Percentiles rank a stretch among this genome's conserved stretches.
phyloP scores from a whole-genome alignment of 1,284 basidiomycete genomes.

The Quambalaria eucalypti region DNA sequence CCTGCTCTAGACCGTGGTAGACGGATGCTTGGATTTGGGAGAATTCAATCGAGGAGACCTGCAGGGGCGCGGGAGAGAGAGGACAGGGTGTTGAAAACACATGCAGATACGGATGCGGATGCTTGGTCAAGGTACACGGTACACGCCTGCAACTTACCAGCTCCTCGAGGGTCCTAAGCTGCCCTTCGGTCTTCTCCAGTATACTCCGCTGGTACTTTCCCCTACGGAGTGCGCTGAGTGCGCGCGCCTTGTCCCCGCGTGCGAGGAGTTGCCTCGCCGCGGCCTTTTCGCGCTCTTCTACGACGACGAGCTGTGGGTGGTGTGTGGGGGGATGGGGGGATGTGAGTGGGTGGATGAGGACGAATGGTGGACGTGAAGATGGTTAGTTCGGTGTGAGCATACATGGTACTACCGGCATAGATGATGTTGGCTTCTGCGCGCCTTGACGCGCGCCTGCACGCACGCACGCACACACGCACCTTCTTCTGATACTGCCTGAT shows the following conservation, averaged over 20 bases:
- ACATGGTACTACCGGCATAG: too few relatives aligned
- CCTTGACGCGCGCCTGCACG: neutral
- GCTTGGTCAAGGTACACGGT: neutral
- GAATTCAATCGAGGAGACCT: slow-evolving; percentile 95
- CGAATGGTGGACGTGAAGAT: too few relatives aligned
- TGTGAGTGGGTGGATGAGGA: neutral
- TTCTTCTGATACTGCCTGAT: slow-evolving; percentile 88
- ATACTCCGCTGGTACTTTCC: slow-evolving; percentile 88
- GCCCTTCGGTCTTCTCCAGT: slow-evolving; percentile 75
- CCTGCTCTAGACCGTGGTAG: slow-evolving; percentile 81
- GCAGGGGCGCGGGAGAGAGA: slow-evolving; percentile 4
- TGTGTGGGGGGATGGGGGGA: slow-evolving; percentile 44
- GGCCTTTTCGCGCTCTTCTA: slow-evolving; percentile 77
- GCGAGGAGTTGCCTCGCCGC: slow-evolving; percentile 76
- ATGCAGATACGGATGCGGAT: too few relatives aligned
- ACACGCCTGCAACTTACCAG: slow-evolving; percentile 56
- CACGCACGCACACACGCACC: slow-evolving; percentile 51
- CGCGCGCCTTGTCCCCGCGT: slow-evolving; percentile 73
- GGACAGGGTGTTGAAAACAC: neutral
- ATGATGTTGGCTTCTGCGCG: too few relatives aligned
- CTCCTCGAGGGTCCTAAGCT: slow-evolving; percentile 80
- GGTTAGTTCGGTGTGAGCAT: too few relatives aligned
- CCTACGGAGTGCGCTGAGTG: slow-evolving; percentile 72
- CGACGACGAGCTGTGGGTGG: slow-evolving; percentile 63
- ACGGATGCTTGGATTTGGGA: slow-evolving; percentile 87